phyloP scores from a whole-genome alignment of 306 rosid species.

The Fragaria nilgerrensis region DNA sequence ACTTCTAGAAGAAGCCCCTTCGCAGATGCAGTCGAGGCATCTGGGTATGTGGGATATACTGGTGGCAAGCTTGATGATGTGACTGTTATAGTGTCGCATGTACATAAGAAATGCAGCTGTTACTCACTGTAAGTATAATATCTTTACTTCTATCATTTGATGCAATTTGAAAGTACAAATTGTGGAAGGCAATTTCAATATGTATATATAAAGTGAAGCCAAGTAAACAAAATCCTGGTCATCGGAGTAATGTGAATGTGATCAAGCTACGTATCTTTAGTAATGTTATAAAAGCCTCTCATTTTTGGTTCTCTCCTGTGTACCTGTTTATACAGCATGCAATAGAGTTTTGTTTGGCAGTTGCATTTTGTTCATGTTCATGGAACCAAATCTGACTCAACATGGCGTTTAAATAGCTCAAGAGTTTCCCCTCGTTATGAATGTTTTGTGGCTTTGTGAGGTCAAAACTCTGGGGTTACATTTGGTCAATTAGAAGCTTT shows the following conservation, averaged over 20 bases:
- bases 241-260: background rate
- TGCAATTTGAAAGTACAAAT: background rate
- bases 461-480: background rate
- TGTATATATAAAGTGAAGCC: background rate
- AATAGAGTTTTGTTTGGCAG: background rate
- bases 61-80: conserved; percentile 81
- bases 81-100: conserved; percentile 63
- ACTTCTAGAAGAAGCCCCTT: conserved; percentile 60
- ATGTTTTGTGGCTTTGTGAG: background rate
- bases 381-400: background rate
- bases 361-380: background rate
- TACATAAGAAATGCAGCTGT: conserved; percentile 33
- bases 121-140: background rate
- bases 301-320: background rate
- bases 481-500: background rate
- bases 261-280: background rate
- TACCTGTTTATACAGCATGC: background rate
- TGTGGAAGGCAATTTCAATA: background rate
- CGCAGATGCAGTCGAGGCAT: conserved; percentile 63
- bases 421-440: background rate
- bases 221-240: background rate
- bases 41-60: conserved; percentile 53
- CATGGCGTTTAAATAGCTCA: background rate
- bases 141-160: conserved; percentile 7
- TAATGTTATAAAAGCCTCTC: background rate